Evolutionary conservation across 202 grass and related monocot species (phyloP).

Genomic region (Schoenoplectus triqueter): DNA sequence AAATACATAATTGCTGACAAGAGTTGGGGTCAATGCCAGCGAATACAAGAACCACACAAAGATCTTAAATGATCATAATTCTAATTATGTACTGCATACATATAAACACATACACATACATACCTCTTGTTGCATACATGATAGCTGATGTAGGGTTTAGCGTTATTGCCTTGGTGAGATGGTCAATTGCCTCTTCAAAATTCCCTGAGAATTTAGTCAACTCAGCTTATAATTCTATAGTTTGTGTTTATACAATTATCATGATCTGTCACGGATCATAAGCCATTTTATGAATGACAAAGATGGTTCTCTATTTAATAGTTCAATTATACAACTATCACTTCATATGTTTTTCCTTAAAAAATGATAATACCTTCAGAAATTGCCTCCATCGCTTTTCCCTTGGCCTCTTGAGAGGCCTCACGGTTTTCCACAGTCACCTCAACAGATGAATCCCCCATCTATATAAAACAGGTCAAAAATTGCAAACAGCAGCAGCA

Average conservation of each 20-base stretch:
- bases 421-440: slow-evolving; percentile 85
- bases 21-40: background rate
- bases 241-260: background rate
- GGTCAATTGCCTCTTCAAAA: slow-evolving; percentile 73
- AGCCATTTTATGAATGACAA: background rate
- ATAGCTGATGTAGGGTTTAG: slow-evolving; percentile 88
- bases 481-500: background rate
- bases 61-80: background rate
- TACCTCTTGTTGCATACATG: slow-evolving; percentile 98
- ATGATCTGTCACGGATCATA: background rate
- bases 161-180: slow-evolving; percentile 87
- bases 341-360: background rate
- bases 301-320: background rate
- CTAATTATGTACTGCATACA: background rate
- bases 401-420: slow-evolving; percentile 79
- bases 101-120: slow-evolving; percentile 34
- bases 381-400: slow-evolving; percentile 80
- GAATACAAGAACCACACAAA: background rate
- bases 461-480: slow-evolving; percentile 42
- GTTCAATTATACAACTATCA: background rate
- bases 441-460: slow-evolving; percentile 77
- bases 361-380: slow-evolving; percentile 59
- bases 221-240: background rate
- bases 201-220: slow-evolving; percentile 58
- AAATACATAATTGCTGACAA: background rate